Base-by-base conservation (phyloP, 305 asterid species). In the Solanum chacoense region DNA sequence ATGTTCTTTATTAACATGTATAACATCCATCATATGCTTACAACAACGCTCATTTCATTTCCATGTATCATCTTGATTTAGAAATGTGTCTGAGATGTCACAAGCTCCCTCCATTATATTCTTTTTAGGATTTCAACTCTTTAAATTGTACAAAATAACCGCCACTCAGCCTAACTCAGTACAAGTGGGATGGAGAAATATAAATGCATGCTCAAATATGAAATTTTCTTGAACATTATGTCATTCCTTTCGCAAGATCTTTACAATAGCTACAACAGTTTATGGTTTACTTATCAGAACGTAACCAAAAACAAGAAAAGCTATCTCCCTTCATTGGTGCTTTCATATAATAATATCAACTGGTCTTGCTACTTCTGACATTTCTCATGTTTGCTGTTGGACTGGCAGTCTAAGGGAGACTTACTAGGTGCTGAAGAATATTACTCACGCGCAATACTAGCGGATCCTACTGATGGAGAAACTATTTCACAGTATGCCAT, bases 391-490 rank as follows among this genome's bases (percentile, higher is more conserved):
- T 84, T 55, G 73, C 65, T 83, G 72, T 84, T 84, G 87, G 89
- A 50, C 78, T 37, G 80, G 85, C 94, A 96, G 99, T 65, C 89
- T 40, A 93, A 91, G 91, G 98, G 98, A 88, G 97, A 96, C 90
- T 93, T 95, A 50, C 87, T 69, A 36, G 92, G 94, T 78, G 99
- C 97, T 11, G 98, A 95, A 92, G 97, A 94, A 88, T 94, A 91
- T 86, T 94, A 94, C 88, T 91, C 93, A 0, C 93, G 96, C 10
- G 96, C 95, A 55, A 92, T 94, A 79, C 89, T 90, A 40, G 92
- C 90, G n/a, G 98, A 95, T 89, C 98, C 98, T 16, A 86, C 90
- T n/a, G 93, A 96, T 42, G 98, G 96, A 50, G 94, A 94, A 91
- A 84, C 89, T 45, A 93, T 93, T 80, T 92, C 92, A 72, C 90